Evolutionary conservation across 768 basidiomycete genomes (phyloP).

Genomic region (Auriscalpium microsporum): DNA sequence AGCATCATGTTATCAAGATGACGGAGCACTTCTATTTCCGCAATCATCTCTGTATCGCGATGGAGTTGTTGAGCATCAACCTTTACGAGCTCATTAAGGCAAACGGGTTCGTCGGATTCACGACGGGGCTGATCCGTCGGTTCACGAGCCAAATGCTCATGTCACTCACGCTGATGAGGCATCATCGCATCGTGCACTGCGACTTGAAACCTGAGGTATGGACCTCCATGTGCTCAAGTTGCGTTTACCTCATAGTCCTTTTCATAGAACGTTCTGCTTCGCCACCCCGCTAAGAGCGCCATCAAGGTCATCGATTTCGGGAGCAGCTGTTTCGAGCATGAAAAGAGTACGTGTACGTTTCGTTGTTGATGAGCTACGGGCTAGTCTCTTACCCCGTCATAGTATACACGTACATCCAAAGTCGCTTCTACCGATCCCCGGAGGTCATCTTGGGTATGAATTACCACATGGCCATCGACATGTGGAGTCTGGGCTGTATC

Average conservation of each 20-base stretch:
- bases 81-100: conserved; percentile 99
- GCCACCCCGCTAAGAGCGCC: conserved; percentile 91
- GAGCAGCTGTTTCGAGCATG: conserved; percentile 95
- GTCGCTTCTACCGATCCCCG: conserved; percentile 98
- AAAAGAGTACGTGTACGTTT: conserved; percentile 70
- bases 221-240: background rate
- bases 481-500: conserved; percentile 99
- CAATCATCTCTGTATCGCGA: conserved; percentile 94
- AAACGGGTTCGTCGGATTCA: conserved; percentile 97
- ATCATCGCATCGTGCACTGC: conserved; percentile 97
- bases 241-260: conserved; percentile 1
- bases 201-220: conserved; percentile 96
- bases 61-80: conserved; percentile 96
- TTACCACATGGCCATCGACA: conserved; percentile 98
- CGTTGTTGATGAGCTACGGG: background rate
- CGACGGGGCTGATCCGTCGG: conserved; percentile 87
- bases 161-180: conserved; percentile 87
- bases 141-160: conserved; percentile 95
- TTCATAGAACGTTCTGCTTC: conserved; percentile 80
- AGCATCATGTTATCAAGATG: conserved; percentile 97
- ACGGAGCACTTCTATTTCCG: conserved; percentile 98
- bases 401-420: conserved; percentile 99
- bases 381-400: conserved; percentile 3
- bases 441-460: conserved; percentile 99
- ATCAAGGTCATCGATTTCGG: conserved; percentile 99